Evolutionary conservation across 1,284 basidiomycete genomes (phyloP), one percentile per base, ranked within the genome.

Genomic region (Naganishia liquefaciens): DNA sequence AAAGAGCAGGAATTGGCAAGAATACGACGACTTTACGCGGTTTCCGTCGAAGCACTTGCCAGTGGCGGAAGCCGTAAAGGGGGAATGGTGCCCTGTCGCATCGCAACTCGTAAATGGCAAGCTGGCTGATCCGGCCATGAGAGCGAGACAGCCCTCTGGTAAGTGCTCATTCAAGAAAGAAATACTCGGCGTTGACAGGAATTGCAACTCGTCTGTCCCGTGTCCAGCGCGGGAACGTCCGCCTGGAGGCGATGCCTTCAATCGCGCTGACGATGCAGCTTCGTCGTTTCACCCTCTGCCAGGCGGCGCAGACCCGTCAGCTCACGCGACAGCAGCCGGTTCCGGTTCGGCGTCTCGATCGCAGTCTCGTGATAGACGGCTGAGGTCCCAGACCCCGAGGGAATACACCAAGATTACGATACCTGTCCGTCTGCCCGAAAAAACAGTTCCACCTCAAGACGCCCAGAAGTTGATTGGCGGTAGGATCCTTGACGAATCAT

Each of bases 91-190:
- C 27, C 57, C 57, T 10, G 23, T 60, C 23, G n/a, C 46, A 10
- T 49, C 37, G 3, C 13, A 46, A 25, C 57, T 60, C 33, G 46
- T 50, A 10, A 25, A 60, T n/a, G 57, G 30, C 15, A 60, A 60
- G 33, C 33, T 46, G 21, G 23, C 15, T 37, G 21, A 37, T 37
- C 23, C 42, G n/a, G 51, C 25, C 27, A 37, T 19, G 55, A 43
- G 9, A 47, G 19, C 57, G 30, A 39, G 25, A 13, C 21, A 54
- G n/a, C 30, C 33, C 7, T 30, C 33, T 2, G 33, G 51, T 53
- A 33, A 33, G 51, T 39, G 5, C 15, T 7, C 33, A 10, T 37
- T 37, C 33, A 1, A 2, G 13, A 37, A 13, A 37, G 4, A 7
- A 13, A 37, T 3, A n/a, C 7, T 13, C 9, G 6, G 2, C 2